These are phyloP conservation scores for Astrocystis sublimbata DNA, from an alignment of 495 filamentous ascomycete genomes.

Conservation along the genomic window DNA sequence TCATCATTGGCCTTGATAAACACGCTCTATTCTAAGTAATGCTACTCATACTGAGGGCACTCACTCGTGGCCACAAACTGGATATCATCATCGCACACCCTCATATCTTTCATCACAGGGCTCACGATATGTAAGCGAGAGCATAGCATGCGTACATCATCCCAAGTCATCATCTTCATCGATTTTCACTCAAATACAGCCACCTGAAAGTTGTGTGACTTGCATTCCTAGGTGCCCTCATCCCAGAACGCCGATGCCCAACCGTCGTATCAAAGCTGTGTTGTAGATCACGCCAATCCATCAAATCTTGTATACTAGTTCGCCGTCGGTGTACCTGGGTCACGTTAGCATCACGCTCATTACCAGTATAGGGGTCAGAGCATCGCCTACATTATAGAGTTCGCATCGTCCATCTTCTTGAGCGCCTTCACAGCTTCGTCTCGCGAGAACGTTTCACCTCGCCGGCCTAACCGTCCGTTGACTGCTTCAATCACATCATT, in stretches of 20 bases:
- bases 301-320: conserved; percentile 50
- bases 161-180: neutral
- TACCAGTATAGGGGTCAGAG: neutral
- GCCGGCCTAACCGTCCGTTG: conserved; percentile 64
- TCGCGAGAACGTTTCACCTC: conserved; percentile 59
- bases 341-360: conserved; percentile 27
- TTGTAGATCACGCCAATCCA: conserved; percentile 16
- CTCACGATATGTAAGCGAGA: neutral
- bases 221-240: neutral
- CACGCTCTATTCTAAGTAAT: neutral
- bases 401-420: conserved; percentile 74
- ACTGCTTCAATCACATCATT: conserved; percentile 75
- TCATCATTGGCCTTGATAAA: neutral
- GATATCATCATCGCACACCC: neutral
- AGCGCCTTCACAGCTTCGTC: conserved; percentile 77
- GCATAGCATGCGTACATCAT: neutral
- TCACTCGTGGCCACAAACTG: neutral
- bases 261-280: neutral
- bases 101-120: neutral
- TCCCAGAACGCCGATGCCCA: conserved; percentile 16
- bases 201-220: neutral
- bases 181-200: neutral
- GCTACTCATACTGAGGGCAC: neutral
- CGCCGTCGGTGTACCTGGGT: conserved; percentile 47
- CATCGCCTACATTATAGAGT: conserved; percentile 85